These are phyloP conservation scores for Waitea zeae DNA, from an alignment of 1,284 basidiomycete genomes.

Conservation along the genomic window DNA sequence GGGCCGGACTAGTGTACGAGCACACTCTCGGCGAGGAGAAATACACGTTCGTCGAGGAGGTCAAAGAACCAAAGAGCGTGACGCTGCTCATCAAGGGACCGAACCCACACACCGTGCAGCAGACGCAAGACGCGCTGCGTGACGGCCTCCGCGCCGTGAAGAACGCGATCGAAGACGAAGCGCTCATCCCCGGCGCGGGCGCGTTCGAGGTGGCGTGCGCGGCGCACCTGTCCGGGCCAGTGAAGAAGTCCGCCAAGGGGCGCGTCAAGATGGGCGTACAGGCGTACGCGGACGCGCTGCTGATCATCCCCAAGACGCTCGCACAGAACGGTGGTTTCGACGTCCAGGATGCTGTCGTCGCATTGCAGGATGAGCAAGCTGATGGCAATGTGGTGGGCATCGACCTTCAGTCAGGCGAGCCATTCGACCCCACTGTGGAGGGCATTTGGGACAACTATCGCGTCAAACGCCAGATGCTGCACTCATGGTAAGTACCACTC, in stretches of 20 bases:
- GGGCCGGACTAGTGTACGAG: constrained; percentile 97
- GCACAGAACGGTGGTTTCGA: constrained; percentile 96
- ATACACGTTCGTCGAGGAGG: constrained; percentile 96
- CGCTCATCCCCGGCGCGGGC: constrained; percentile 86
- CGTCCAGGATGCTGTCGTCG: constrained; percentile 89
- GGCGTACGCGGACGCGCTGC: constrained; percentile 89
- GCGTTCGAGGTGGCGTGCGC: constrained; percentile 96
- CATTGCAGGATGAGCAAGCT: constrained; percentile 81
- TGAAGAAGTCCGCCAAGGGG: constrained; percentile 87
- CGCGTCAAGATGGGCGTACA: constrained; percentile 94
- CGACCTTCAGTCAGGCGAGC: constrained; percentile 88
- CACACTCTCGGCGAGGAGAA: constrained; percentile 99
- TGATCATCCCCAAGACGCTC: constrained; percentile 94
- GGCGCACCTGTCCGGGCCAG: constrained; percentile 60
- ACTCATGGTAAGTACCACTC: constrained; percentile 58
- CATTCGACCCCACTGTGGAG: constrained; percentile 88
- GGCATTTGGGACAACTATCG: constrained; percentile 99
- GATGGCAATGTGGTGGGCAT: constrained; percentile 87
- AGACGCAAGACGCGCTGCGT: constrained; percentile 93
- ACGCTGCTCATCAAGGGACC: constrained; percentile 98
- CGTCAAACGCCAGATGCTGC: constrained; percentile 97
- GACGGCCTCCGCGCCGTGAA: constrained; percentile 95
- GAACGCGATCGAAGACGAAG: constrained; percentile 88
- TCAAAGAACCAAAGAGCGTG: constrained; percentile 91
- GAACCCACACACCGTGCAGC: constrained; percentile 90